Evolutionary conservation across 768 basidiomycete species (phyloP).

Genomic region (Russula lepida): DNA sequence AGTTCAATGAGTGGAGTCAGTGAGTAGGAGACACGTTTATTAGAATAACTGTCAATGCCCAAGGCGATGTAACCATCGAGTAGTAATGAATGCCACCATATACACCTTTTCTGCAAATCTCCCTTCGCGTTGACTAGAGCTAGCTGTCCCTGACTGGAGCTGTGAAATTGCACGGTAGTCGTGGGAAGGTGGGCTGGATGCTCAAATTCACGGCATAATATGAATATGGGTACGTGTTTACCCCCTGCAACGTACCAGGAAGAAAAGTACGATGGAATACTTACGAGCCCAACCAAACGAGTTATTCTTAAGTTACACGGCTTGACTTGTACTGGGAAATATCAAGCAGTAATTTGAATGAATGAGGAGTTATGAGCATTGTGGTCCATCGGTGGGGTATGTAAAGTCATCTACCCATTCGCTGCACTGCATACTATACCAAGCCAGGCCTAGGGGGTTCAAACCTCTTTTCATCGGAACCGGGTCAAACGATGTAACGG

Average conservation of each 20-base stretch:
- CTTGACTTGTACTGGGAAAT: no score
- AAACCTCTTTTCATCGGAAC: not conserved
- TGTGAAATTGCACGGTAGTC: no score
- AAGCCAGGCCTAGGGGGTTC: not conserved
- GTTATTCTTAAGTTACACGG: not conserved
- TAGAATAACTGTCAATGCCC: not conserved
- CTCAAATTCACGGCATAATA: not conserved
- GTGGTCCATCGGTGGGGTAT: not conserved
- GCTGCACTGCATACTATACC: not conserved
- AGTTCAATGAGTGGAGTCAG: not conserved
- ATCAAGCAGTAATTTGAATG: not conserved
- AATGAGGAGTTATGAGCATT: no score
- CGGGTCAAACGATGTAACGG: conserved; percentile 40
- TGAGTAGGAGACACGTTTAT: not conserved
- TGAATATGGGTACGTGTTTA: no score
- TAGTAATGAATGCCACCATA: not conserved
- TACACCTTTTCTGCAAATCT: no score
- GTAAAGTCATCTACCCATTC: not conserved
- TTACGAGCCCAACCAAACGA: not conserved
- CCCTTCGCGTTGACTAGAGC: no score
- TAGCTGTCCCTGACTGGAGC: not conserved
- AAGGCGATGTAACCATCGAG: not conserved
- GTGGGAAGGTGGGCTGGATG: not conserved
- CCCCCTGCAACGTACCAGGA: not conserved
- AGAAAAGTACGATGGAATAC: not conserved